Evolutionary conservation across 2,329 filamentous ascomycete species (phyloP).

Genomic region (Tolypocladium inflatum): DNA sequence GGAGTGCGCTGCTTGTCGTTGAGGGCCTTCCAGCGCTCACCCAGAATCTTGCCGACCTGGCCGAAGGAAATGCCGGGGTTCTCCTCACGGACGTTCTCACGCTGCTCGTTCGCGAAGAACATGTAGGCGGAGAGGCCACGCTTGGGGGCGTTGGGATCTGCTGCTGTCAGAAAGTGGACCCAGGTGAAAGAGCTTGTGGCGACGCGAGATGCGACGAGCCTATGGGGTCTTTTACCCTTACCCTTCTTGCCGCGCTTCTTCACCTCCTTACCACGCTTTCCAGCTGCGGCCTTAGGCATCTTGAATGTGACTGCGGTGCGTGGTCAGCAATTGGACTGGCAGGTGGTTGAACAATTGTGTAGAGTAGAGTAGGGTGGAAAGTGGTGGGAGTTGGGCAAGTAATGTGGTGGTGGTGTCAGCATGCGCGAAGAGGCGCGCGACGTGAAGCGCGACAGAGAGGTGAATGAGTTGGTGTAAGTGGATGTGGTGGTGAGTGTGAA

Average conservation of each 20-base stretch:
- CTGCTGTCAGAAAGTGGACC: conserved; percentile 7
- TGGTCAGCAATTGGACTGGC: not conserved
- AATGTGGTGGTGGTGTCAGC: not conserved
- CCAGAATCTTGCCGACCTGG: conserved; percentile 97
- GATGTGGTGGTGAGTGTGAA: not conserved
- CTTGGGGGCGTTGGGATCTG: conserved; percentile 97
- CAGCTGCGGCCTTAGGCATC: conserved; percentile 48
- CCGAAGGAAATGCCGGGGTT: conserved; percentile 97
- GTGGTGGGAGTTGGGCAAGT: not conserved
- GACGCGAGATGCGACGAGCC: not conserved
- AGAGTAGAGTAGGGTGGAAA: not conserved
- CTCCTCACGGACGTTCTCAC: conserved; percentile 95
- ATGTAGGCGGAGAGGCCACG: conserved; percentile 99
- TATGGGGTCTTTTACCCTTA: conserved; percentile 23
- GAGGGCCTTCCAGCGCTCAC: conserved; percentile 97
- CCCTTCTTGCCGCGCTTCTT: conserved; percentile 53
- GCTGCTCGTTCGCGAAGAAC: conserved; percentile 99
- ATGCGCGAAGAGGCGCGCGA: not conserved
- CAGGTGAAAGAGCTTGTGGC: not conserved
- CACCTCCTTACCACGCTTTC: conserved; percentile 45
- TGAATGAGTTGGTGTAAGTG: not conserved
- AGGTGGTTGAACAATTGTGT: not conserved
- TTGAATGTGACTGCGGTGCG: conserved; percentile 22
- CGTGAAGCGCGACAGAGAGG: not conserved
- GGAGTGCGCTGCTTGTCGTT: conserved; percentile 86